Conservation (phyloP, 495 filamentous ascomycete species). For the Daldinia grandis region DNA sequence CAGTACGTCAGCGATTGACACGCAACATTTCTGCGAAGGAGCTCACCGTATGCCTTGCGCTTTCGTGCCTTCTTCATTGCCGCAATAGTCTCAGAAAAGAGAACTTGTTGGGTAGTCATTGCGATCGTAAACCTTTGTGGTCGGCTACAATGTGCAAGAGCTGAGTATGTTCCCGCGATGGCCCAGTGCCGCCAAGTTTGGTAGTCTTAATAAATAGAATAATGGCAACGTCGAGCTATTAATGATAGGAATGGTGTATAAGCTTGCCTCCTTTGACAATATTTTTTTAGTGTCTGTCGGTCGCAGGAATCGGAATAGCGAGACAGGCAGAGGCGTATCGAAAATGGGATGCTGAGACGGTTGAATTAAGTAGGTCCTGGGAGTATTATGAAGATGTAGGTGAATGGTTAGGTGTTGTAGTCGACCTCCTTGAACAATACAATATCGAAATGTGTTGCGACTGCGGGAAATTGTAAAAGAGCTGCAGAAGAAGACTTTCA, state of each 20-base stretch:
- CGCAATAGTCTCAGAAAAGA: conserved; percentile 76
- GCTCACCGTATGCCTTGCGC: conserved; percentile 66
- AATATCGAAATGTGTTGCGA: conserved; percentile 5
- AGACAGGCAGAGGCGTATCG: conserved; percentile 10
- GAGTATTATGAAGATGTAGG: background rate
- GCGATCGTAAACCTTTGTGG: conserved; percentile 36
- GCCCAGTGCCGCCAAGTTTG: background rate
- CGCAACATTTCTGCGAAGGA: background rate
- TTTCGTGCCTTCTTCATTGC: conserved; percentile 78
- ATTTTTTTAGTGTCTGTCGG: conserved; percentile 18
- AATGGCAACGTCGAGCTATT: background rate
- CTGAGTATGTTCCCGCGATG: conserved; percentile 1
- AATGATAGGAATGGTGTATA: background rate
- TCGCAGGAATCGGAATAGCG: conserved; percentile 31
- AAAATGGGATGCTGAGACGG: background rate
- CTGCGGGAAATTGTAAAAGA: conserved; percentile 9
- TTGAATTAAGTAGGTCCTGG: background rate
- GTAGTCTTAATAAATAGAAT: background rate
- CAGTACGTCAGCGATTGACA: conserved; percentile 22
- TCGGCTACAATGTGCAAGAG: conserved; percentile 6
- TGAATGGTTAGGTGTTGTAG: background rate
- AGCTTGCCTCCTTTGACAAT: background rate
- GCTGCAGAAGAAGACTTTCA: conserved; percentile 25
- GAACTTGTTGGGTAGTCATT: conserved; percentile 76
- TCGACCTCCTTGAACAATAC: background rate